Base-by-base conservation (phyloP, 495 filamentous ascomycete genomes). In the Penicillium pancosmium region DNA sequence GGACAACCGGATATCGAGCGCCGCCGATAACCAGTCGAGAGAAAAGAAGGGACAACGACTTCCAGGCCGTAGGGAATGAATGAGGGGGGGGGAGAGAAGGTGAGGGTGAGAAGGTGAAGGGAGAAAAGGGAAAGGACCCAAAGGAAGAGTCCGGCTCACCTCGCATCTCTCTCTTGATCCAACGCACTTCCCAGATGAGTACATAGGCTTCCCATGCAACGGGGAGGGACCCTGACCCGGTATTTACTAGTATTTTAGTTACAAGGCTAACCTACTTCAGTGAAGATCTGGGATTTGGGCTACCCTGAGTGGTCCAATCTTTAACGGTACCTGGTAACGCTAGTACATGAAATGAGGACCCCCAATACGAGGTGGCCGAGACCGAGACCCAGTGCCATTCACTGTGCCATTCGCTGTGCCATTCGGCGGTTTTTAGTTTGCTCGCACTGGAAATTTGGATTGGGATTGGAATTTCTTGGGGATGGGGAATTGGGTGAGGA, bases 21-120 rank as follows among this genome's bases (percentile, higher is more conserved):
- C 68, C 16, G 65, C 65, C 62, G 62, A 63, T 52, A 55, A 50
- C 61, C 54, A 70, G 61, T 64, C 64, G n/a, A 48, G 57, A 52
- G 36, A 66, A 70, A 68, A 44, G 68, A 70, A 58, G 12, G 65
- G 59, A 70, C 62, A 62, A 61, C 68, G 68, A 70, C 68, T 61
- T 59, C 68, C 68, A 70, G 68, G 68, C 48, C 68, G 63, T 60
- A 54, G 25, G 52, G 56, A 44, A 49, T 46, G 35, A 36, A 19
- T 41, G 50, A 56, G 16, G 15, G 31, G 33, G 18, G 31, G 33
- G 27, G 35, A n/a, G 38, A 41, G 36, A 33, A 40, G 43, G 21
- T 15, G 18, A 35, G 51, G 3, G 35, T 41, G 51, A 23, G 47
- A 38, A 33, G 34, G 57, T 54, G 49, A 56, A 40, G 57, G 38